Base-by-base conservation (phyloP, 2,329 filamentous ascomycete genomes). In the Ustulina deusta region DNA sequence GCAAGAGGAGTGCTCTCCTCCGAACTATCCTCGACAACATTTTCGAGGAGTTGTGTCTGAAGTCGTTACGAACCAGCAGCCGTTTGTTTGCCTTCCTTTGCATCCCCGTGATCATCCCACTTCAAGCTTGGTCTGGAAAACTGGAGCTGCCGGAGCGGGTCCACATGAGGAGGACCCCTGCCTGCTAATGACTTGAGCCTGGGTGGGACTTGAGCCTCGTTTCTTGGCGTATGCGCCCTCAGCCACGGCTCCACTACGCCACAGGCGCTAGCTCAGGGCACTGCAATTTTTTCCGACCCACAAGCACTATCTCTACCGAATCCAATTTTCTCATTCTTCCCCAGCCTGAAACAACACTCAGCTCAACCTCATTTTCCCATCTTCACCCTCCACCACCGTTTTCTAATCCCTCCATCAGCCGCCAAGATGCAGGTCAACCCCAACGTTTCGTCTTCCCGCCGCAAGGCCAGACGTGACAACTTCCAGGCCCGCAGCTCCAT, bases 401-500 rank as follows among this genome's bases (percentile, higher is more conserved):
- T 65, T 63, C 65, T 62, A 68, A 66, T 63, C 64, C 65, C 54
- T 44, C 48, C 20, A 60, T 65, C 69, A 63, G 70, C 69, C 71
- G 74, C 73, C 73, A 78, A 77, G 70, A 78, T 78, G 77, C 78
- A 78, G 73, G 66, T 73, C 69, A 75, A 70, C 70, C 71, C 73
- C 69, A 74, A 76, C 72, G 77, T 71, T 13, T 71, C 67, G 61
- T 69, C 66, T 46, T 71, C 94, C 81, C 91, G 95, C 86, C 92
- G 95, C 87, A 99, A 99, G 93, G 96, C 93, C 86, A 93, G 96
- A 86, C 97, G 97, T 89, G 93, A 93, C 83, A 95, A 99, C 90
- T 99, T 97, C 90, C 87, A 89, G 83, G 96, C 96, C 77, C 94
- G 94, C 78, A 97, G 94, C 83, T 94, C 92, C 87, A 89, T 93